Evolutionary conservation across 352 stramenopile genomes (phyloP).

Genomic region (Thalassiosira sp.): DNA sequence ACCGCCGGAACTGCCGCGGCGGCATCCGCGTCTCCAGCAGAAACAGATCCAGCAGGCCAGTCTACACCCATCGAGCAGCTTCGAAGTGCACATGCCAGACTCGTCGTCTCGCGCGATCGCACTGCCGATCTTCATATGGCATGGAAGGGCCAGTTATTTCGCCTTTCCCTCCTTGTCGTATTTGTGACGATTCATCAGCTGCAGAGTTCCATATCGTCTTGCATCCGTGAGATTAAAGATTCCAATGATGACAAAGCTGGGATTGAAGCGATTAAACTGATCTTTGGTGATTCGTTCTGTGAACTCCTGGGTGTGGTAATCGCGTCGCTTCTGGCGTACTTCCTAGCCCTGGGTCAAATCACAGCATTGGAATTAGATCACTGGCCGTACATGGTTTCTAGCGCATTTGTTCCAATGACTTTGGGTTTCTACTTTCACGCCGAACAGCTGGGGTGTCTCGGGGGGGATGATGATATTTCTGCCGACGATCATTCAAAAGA

Average conservation of each 20-base stretch:
- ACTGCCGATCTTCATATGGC: constrained; percentile 45
- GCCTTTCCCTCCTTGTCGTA: constrained; percentile 36
- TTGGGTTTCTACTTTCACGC: constrained; percentile 48
- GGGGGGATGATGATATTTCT: background rate
- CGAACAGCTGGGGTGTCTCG: constrained; percentile 28
- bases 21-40: background rate
- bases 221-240: constrained; percentile 51
- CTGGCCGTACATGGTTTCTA: constrained; percentile 45
- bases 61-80: constrained; percentile 44
- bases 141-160: constrained; percentile 42
- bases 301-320: constrained; percentile 39
- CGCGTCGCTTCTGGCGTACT: constrained; percentile 34
- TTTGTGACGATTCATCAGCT: constrained; percentile 41
- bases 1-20: background rate
- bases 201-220: constrained; percentile 30
- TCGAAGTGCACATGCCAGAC: constrained; percentile 25
- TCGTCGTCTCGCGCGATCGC: constrained; percentile 47
- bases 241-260: constrained; percentile 24
- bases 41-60: background rate
- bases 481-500: constrained; percentile 1
- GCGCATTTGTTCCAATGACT: constrained; percentile 44
- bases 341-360: constrained; percentile 20
- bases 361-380: constrained; percentile 19
- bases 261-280: constrained; percentile 21
- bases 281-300: constrained; percentile 41